phyloP scores from a whole-genome alignment of 768 basidiomycete species.

The Amylocystis lapponica region DNA sequence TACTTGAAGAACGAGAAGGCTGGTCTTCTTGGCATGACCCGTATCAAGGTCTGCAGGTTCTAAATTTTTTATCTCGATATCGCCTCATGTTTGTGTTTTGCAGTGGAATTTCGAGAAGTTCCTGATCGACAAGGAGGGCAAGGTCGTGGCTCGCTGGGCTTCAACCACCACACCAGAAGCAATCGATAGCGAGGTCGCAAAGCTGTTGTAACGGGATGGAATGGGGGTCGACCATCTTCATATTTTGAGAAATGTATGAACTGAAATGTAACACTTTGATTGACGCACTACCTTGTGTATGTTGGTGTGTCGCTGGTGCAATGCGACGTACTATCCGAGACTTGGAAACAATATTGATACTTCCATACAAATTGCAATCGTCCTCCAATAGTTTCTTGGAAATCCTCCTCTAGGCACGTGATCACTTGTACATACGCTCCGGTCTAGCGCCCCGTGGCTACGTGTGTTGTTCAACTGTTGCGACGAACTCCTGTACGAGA shows the following conservation, averaged over 20 bases:
- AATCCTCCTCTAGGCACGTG: no score
- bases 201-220: slow-evolving; percentile 38
- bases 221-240: neutral
- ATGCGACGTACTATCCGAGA: slow-evolving; percentile 4
- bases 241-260: neutral
- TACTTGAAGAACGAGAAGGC: slow-evolving; percentile 81
- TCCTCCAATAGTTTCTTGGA: no score
- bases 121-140: slow-evolving; percentile 71
- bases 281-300: neutral
- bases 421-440: no score
- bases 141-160: slow-evolving; percentile 71
- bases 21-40: slow-evolving; percentile 61
- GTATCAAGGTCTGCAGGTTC: slow-evolving; percentile 57
- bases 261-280: neutral
- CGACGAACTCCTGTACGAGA: no score
- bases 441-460: no score
- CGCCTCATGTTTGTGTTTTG: neutral
- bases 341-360: no score
- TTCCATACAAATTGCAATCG: no score
- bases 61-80: neutral
- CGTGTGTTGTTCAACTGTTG: no score
- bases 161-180: slow-evolving; percentile 66
- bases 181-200: slow-evolving; percentile 59
- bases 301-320: neutral
- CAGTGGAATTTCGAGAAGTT: slow-evolving; percentile 95